Conservation (phyloP, 1,284 basidiomycete genomes). For the Rugosomyces carneus region DNA sequence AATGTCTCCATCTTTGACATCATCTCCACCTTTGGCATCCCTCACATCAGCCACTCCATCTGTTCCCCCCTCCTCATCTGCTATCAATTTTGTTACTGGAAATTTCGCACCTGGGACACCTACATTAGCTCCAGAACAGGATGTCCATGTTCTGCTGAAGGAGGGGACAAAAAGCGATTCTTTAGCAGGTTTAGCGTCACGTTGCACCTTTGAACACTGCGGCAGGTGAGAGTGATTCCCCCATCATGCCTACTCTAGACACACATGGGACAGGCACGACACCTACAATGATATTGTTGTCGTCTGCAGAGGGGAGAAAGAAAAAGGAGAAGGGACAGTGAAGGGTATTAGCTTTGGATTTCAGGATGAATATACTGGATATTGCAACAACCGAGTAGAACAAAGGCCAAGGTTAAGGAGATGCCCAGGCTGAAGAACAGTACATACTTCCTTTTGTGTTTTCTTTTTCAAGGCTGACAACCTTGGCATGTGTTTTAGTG, state of each 20-base stretch:
- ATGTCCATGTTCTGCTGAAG: not conserved
- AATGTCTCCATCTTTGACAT: conserved; percentile 9
- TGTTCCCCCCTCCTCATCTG: conserved; percentile 4
- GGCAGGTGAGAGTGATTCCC: not conserved
- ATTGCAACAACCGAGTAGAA: too few relatives aligned
- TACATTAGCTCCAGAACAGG: not conserved
- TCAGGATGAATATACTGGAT: too few relatives aligned
- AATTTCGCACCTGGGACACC: not conserved
- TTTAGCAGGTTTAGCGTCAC: not conserved
- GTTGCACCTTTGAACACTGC: too few relatives aligned
- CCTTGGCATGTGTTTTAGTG: conserved; percentile 38
- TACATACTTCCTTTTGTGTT: conserved; percentile 42
- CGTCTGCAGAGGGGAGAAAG: too few relatives aligned
- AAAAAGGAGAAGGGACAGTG: too few relatives aligned
- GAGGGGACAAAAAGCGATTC: not conserved
- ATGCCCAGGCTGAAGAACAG: conserved; percentile 85
- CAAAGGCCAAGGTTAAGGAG: conserved; percentile 64
- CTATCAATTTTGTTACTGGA: not conserved
- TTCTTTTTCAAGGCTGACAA: conserved; percentile 1
- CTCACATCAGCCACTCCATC: conserved; percentile 3
- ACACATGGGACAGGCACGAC: too few relatives aligned
- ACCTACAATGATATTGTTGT: too few relatives aligned
- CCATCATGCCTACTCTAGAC: too few relatives aligned
- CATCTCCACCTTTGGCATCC: conserved; percentile 4
- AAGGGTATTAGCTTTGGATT: too few relatives aligned